Percentiles rank a stretch among this genome's conserved stretches.
Conservation (phyloP, 805 yeast species). For the Kuraishia ogatae region DNA sequence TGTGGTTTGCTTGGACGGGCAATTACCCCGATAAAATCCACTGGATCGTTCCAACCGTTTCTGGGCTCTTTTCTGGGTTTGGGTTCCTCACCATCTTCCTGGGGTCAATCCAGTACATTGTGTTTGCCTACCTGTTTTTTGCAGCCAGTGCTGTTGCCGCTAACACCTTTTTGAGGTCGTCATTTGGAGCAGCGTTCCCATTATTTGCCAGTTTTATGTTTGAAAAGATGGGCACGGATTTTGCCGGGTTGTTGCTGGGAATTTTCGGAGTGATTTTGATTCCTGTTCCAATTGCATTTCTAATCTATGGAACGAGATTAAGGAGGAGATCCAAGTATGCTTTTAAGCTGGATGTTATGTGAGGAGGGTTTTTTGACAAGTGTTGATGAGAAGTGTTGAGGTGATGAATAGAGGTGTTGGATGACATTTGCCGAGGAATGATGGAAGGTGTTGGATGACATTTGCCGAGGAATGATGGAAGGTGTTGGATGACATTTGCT, state of each 20-base stretch:
- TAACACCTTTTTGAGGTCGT: slow-evolving; percentile 61
- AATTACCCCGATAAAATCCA: slow-evolving; percentile 59
- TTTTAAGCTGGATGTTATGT: slow-evolving; percentile 11
- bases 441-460: too few species aligned
- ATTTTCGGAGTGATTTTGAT: slow-evolving; percentile 45
- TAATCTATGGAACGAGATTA: slow-evolving; percentile 45
- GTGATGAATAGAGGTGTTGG: too few species aligned
- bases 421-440: too few species aligned
- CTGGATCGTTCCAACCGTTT: slow-evolving; percentile 74
- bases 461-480: too few species aligned
- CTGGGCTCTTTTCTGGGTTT: slow-evolving; percentile 56
- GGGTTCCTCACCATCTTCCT: slow-evolving; percentile 64
- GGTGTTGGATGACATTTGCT: too few species aligned
- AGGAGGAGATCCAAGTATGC: slow-evolving; percentile 56
- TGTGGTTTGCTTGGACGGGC: slow-evolving; percentile 90
- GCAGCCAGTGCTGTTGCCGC: slow-evolving; percentile 79
- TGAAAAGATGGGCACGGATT: slow-evolving; percentile 41
- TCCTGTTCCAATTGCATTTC: slow-evolving; percentile 64
- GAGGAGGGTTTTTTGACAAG: too few species aligned
- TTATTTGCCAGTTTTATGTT: slow-evolving; percentile 69
- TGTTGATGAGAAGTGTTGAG: too few species aligned
- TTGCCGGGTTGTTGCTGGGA: slow-evolving; percentile 54
- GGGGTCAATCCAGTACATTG: slow-evolving; percentile 60
- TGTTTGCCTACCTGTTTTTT: slow-evolving; percentile 59
- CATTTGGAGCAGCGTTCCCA: slow-evolving; percentile 64